phyloP scores from a whole-genome alignment of 2,329 filamentous ascomycete genomes.

The Fusarium burgessii region DNA sequence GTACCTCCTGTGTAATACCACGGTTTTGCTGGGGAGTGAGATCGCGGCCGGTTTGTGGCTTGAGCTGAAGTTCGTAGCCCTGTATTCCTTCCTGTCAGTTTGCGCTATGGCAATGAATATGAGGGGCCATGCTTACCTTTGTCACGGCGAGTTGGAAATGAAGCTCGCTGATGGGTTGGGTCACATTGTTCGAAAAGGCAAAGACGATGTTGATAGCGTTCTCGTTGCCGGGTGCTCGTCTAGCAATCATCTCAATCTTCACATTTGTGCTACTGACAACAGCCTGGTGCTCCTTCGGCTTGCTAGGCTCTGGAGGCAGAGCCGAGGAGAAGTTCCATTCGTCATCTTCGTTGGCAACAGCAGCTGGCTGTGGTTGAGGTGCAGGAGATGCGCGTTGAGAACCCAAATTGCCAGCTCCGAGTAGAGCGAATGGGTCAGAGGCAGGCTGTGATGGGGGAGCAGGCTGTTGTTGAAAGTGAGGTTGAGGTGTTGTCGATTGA shows the following conservation, averaged over 20 bases:
- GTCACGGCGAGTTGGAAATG: conserved; percentile 95
- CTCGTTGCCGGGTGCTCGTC: conserved; percentile 64
- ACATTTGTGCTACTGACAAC: conserved; percentile 77
- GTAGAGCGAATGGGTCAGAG: conserved; percentile 66
- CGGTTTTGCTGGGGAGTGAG: conserved; percentile 78
- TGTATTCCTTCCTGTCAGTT: conserved; percentile 52
- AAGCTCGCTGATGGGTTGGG: conserved; percentile 78
- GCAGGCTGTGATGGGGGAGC: conserved; percentile 58
- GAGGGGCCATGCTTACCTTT: conserved; percentile 71
- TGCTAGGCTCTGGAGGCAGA: conserved; percentile 71
- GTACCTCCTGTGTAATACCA: conserved; percentile 85
- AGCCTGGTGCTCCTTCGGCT: conserved; percentile 72
- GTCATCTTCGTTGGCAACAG: conserved; percentile 74
- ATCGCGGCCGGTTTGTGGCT: conserved; percentile 84
- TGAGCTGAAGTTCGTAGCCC: conserved; percentile 84
- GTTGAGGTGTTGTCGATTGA: conserved; percentile 66
- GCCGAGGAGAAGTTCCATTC: conserved; percentile 96
- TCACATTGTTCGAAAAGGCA: conserved; percentile 85
- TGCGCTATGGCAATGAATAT: not conserved
- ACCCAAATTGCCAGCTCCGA: conserved; percentile 49
- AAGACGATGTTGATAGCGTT: conserved; percentile 77
- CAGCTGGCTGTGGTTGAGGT: conserved; percentile 42
- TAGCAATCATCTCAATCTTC: conserved; percentile 79
- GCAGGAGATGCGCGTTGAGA: conserved; percentile 47
- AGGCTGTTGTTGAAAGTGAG: conserved; percentile 60